Evolutionary conservation across 495 filamentous ascomycete species (phyloP), one percentile per base, ranked within the genome.

Genomic region (Hypoxylon perforatum): DNA sequence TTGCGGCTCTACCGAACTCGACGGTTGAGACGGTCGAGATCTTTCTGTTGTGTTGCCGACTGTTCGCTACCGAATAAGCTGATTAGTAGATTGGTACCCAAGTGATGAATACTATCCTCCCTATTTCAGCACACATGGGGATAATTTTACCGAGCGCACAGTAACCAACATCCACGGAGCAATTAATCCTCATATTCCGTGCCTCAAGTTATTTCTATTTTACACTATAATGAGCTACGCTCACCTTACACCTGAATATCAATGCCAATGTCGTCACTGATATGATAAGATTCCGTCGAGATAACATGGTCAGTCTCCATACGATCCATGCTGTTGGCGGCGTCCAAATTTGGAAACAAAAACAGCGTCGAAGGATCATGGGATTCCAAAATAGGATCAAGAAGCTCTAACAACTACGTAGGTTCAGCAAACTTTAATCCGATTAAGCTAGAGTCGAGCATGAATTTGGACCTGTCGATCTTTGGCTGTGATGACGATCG

Each of bases 351-450:
- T 53, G 23, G 51, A 41, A 67, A 21, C 57, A 59, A 49, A 59
- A 44, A 22, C 15, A 49, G 42, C 48, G 49, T 44, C 3, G 25
- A 61, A 65, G 61, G 67, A 70, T 70, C 42, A 21, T 42, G 44
- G 42, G 47, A 54, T 63, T 48, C 45, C 47, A 57, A 33, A 53
- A 41, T 17, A 15, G 51, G 54, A 55, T 63, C 15, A 36, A 63
- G 48, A 44, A 51, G 57, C 21, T 44, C 48, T 55, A 36, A 44
- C 12, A 44, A 45, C 35, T 17, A 59, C 58, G 19, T 53, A 48
- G 14, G 8, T 51, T 8, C n/a, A 35, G 19, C 53, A 49, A 49
- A 45, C 45, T 28, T 47, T 18, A 50, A 55, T 42, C 6, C 41
- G 15, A 30, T 38, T 50, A 45, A 36, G 55, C 18, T 15, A 6